Evolutionary conservation across 78 protist genomes (phyloP).

Genomic region (Chrysochromulina parva): DNA sequence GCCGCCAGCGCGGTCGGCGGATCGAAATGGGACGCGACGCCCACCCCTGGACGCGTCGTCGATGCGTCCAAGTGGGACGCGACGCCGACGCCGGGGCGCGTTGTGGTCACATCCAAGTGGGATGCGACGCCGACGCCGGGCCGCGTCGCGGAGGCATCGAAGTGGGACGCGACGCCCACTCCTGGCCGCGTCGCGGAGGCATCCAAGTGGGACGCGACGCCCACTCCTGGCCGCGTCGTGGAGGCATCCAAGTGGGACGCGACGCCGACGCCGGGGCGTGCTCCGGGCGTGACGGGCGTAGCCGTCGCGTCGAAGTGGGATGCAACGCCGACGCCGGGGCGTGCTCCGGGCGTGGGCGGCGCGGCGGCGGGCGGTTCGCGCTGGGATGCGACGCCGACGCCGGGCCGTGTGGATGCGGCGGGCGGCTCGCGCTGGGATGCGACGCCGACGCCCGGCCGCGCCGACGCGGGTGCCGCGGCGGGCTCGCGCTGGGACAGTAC

Average conservation of each 20-base stretch:
- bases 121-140: neutral
- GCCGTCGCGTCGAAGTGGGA: neutral
- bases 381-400: constrained; percentile 53
- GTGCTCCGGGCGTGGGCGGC: neutral
- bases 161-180: constrained; percentile 30
- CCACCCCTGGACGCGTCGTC: neutral
- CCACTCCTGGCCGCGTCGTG: constrained; percentile 10
- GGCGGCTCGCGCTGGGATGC: constrained; percentile 32
- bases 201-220: neutral
- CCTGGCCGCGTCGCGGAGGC: neutral
- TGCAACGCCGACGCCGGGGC: neutral
- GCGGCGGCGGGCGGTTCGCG: neutral
- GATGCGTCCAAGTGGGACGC: neutral
- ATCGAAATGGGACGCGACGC: constrained; percentile 9
- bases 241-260: neutral
- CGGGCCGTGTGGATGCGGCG: neutral
- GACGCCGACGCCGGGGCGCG: neutral
- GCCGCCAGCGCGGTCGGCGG: neutral
- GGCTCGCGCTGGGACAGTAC: neutral
- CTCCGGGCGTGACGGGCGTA: neutral
- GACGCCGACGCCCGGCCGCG: constrained; percentile 37
- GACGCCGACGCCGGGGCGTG: constrained; percentile 2
- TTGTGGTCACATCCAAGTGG: neutral
- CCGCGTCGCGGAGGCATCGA: neutral
- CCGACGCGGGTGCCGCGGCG: neutral